A percentile compares a stretch with the other conserved stretches of the same genome.
phyloP scores from a whole-genome alignment of 2,329 filamentous ascomycete species.

The Fusarium lateritium region DNA sequence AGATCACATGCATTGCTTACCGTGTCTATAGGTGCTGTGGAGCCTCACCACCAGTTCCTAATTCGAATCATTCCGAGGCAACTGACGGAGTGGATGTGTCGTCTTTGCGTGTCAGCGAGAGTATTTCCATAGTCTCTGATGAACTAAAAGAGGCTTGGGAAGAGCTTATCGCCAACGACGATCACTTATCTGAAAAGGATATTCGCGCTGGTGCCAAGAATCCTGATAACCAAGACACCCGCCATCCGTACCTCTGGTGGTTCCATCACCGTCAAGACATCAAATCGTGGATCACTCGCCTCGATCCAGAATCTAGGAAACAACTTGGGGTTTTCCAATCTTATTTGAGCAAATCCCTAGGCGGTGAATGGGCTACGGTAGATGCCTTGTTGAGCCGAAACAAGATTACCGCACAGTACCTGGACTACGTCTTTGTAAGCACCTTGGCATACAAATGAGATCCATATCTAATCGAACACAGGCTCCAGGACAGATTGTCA shows the following conservation, averaged over 20 bases:
- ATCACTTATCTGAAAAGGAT: too few relatives aligned
- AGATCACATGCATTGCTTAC: not conserved
- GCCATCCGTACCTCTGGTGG: not conserved
- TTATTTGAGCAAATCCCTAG: not conserved
- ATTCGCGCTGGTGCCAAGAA: too few relatives aligned
- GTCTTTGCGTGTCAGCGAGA: not conserved
- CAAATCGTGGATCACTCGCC: fast-evolving
- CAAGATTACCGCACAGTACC: not conserved
- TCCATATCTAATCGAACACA: fast-evolving
- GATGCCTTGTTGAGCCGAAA: not conserved
- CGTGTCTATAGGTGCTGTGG: not conserved
- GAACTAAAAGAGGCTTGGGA: not conserved
- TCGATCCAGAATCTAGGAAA: not conserved
- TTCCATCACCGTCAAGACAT: not conserved
- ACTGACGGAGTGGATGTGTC: too few relatives aligned
- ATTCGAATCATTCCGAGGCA: not conserved
- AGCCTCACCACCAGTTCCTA: fast-evolving
- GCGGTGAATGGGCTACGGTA: not conserved
- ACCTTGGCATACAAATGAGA: fast-evolving
- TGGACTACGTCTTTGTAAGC: not conserved
- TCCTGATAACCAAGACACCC: not conserved
- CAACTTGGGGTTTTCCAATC: not conserved
- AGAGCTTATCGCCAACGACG: not conserved
- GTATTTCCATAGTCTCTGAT: fast-evolving
- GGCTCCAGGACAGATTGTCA: not conserved